Conservation (phyloP, 2,329 filamentous ascomycete genomes). For the Diaporthe destruens region DNA sequence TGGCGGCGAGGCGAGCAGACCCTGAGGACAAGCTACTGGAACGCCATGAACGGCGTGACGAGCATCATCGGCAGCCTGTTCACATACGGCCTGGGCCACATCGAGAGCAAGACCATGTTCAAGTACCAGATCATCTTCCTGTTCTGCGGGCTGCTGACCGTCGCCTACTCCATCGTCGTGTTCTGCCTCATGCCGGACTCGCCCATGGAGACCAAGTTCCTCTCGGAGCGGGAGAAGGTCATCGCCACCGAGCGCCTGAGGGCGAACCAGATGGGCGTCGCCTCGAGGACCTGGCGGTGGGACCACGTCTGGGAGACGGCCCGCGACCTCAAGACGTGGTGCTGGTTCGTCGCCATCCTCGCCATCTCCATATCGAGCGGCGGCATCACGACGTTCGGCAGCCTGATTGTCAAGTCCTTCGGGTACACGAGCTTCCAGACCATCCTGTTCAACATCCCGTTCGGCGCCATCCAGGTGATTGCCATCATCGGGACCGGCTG, state of each 20-base stretch:
- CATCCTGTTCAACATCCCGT: constrained; percentile 72
- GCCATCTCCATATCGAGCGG: constrained; percentile 69
- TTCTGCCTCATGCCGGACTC: constrained; percentile 74
- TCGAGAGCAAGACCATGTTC: constrained; percentile 56
- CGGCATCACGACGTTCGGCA: constrained; percentile 70
- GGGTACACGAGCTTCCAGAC: constrained; percentile 68
- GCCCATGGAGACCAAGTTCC: constrained; percentile 69
- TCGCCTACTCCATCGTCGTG: constrained; percentile 63
- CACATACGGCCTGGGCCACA: constrained; percentile 65
- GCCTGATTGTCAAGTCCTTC: constrained; percentile 69
- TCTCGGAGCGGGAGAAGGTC: constrained; percentile 67
- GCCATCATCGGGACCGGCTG: constrained; percentile 68
- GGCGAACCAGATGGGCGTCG: constrained; percentile 62
- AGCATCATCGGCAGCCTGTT: constrained; percentile 68
- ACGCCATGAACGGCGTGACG: constrained; percentile 67
- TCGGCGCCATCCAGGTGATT: constrained; percentile 69
- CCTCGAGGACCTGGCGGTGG: constrained; percentile 55
- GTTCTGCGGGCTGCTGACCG: constrained; percentile 63
- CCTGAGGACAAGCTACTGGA: constrained; percentile 63
- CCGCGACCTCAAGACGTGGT: constrained; percentile 57
- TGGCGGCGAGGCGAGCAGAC: constrained; percentile 66
- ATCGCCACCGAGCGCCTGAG: constrained; percentile 69
- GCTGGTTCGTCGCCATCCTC: constrained; percentile 60
- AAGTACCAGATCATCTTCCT: constrained; percentile 67
- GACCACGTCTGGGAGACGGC: constrained; percentile 56